Evolutionary conservation across 129 eudicot genomes (phyloP), one percentile per base, ranked within the genome.

Genomic region (Heracleum sosnowskyi): DNA sequence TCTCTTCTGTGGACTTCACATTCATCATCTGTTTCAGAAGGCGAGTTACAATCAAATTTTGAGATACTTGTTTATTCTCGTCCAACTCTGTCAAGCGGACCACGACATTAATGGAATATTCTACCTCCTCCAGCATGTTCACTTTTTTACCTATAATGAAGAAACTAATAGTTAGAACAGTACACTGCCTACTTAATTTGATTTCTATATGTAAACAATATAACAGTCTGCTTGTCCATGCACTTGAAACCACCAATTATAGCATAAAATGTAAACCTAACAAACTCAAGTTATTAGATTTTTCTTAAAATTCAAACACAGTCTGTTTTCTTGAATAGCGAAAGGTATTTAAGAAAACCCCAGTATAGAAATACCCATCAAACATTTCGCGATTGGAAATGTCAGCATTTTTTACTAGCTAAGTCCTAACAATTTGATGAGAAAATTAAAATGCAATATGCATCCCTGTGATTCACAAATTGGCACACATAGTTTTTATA

Each of bases 71-170:
- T 72, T 83, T 85, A 35, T 82, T 82, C 64, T 76, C 49, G 69
- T 83, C 85, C 12, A 85, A 39, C 49, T 78, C 76, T 35, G 84
- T 69, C 20, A 73, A 16, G 9, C 88, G 87, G 64, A 89, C 44
- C 29, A 26, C 66, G 46, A 88, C 88, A 20, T 60, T 55, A 5
- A 26, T 60, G 33, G 68, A 66, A 64, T 73, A 69, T 77, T 82
- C 84, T 22, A 86, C 74, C 62, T 86, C 88, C 35, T 83, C 69
- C 49, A 88, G 81, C 96, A 89, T 91, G 74, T 42, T 40, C 80
- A 46, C 34, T 69, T 33, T 49, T 81, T 90, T 87, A 83, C 86
- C 82, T 37, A 47, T 47, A 28, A 77, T 74, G 29, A 41, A 40
- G 15, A 69, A 74, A 72, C 4, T 39, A 29, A 40, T 31, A 78